Base-by-base conservation (phyloP, 2,329 filamentous ascomycete genomes). In the Aspergillus brunneoviolaceus region DNA sequence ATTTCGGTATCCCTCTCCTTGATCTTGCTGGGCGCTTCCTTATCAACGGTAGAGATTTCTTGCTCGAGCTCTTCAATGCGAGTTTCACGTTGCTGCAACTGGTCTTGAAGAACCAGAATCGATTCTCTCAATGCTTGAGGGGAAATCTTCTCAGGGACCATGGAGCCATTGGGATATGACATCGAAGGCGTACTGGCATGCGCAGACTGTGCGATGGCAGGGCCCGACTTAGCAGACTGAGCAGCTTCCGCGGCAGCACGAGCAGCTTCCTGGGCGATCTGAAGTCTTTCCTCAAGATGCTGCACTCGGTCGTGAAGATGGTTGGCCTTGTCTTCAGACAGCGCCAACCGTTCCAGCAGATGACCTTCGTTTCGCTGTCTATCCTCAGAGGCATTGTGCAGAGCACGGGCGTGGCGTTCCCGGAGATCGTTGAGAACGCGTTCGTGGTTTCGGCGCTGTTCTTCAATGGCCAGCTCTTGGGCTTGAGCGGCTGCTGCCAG, bases 1-100 rank as follows among this genome's bases (percentile, higher is more conserved):
- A 98, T 96, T 76, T 99, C 95, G 29, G 94, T 92, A 65, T 98
- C 92, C 42, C 90, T 89, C 77, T 97, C 96, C 67, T 91, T 89
- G 68, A 98, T 87, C 79, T 95, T 96, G 54, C 81, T 83, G 2
- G 90, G 85, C 0, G 91, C 89, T 47, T 96, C 90, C 9, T 87
- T 88, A 68, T 96, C 92, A 3, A 89, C 77, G 61, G 85, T 84
- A 19, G 85, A 79, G 7, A 92, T 80, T 55, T 87, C 83, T 55
- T 88, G 84, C 76, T 96, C 91, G 12, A 98, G 87, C 63, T 89
- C 86, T 73, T 99, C 95, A 66, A 98, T 96, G 45, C 87, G 88
- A 61, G 89, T 85, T 78, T 99, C 95, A 56, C 95, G 92, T 68
- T 95, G 92, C 75, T 98, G 95, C 6, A 99, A 84, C 76, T 99